Conservation (phyloP, 2,329 filamentous ascomycete genomes). For the Aureobasidium namibiae region DNA sequence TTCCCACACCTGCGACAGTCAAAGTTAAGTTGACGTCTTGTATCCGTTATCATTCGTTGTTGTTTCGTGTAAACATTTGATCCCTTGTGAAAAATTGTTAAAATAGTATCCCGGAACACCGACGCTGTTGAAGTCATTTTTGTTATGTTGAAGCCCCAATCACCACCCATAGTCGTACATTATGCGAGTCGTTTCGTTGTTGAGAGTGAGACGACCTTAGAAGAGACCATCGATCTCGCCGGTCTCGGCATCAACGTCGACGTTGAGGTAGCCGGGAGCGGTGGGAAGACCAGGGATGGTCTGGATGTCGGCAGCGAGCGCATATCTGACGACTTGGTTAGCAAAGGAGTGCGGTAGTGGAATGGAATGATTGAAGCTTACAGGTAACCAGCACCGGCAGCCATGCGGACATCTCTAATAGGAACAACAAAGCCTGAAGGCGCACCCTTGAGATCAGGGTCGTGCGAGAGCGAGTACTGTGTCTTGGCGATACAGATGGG, state of each 20-base stretch:
- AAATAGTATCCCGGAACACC: slow-evolving; percentile 12
- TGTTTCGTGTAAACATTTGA: slow-evolving; percentile 2
- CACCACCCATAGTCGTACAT: not conserved
- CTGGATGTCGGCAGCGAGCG: slow-evolving; percentile 93
- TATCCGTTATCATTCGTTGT: not conserved
- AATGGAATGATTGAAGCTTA: slow-evolving; percentile 38
- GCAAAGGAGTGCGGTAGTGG: not conserved
- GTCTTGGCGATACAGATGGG: slow-evolving; percentile 98
- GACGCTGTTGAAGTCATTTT: slow-evolving; percentile 13
- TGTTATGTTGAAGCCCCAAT: slow-evolving; percentile 8
- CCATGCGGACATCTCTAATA: slow-evolving; percentile 87
- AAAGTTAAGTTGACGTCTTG: slow-evolving; percentile 11
- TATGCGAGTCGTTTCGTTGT: slow-evolving; percentile 2
- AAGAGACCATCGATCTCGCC: slow-evolving; percentile 65
- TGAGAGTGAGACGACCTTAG: slow-evolving; percentile 41
- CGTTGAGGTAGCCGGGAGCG: slow-evolving; percentile 89
- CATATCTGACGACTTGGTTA: slow-evolving; percentile 52
- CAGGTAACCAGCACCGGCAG: slow-evolving; percentile 87
- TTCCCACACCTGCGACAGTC: not conserved
- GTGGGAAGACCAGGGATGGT: slow-evolving; percentile 95
- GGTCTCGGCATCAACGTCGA: slow-evolving; percentile 56
- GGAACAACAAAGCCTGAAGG: slow-evolving; percentile 91
- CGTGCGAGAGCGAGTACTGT: slow-evolving; percentile 91
- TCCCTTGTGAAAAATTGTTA: not conserved
- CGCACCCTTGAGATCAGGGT: slow-evolving; percentile 87